These are phyloP conservation scores for Krasilnikovozyma curviuscula DNA, from an alignment of 768 basidiomycete species.

Conservation along the genomic window DNA sequence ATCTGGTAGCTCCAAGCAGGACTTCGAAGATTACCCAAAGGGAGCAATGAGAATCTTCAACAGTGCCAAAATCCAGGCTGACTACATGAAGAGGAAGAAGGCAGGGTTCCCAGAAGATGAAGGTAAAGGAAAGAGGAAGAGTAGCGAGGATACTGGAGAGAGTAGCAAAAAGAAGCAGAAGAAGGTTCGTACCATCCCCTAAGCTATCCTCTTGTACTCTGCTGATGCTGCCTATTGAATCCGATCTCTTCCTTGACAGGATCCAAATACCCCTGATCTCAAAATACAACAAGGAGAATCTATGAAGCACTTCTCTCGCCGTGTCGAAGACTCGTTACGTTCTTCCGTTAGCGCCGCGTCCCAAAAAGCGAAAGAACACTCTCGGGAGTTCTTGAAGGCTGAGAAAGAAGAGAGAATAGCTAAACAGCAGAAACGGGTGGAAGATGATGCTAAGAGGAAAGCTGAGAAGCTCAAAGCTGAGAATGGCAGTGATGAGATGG, in stretches of 20 bases:
- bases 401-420: slow-evolving; percentile 6
- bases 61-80: slow-evolving; percentile 1
- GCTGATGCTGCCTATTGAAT: not conserved
- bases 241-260: not conserved
- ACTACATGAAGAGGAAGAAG: slow-evolving; percentile 8
- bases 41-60: slow-evolving; percentile 6
- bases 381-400: not conserved
- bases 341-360: slow-evolving; percentile 5
- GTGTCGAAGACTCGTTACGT: slow-evolving; percentile 11
- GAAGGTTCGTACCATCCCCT: not conserved
- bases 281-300: slow-evolving; percentile 6
- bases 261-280: slow-evolving; percentile 1
- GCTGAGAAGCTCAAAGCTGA: not conserved
- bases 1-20: not conserved
- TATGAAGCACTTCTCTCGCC: slow-evolving; percentile 9
- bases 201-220: not conserved
- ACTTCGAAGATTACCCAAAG: slow-evolving; percentile 7
- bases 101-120: not conserved
- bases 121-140: not conserved
- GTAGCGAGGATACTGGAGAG: not conserved
- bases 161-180: not conserved
- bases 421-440: slow-evolving; percentile 9
- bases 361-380: not conserved
- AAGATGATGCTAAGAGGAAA: not conserved
- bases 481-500: not conserved